A percentile compares a stretch with the other conserved stretches of the same genome.
phyloP scores from a whole-genome alignment of 129 eudicot species.

The Arctium minus region DNA sequence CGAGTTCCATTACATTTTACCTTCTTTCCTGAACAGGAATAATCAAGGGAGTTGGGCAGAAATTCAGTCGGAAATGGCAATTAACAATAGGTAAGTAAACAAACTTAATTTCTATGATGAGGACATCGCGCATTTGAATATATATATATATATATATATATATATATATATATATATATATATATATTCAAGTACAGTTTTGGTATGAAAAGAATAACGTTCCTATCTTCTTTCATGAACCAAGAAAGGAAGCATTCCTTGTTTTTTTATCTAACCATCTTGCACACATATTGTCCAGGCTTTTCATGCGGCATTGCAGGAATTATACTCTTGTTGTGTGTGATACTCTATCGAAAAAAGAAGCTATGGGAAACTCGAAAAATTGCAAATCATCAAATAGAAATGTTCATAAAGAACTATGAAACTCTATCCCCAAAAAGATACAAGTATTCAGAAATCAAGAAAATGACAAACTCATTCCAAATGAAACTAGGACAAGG shows the following conservation, averaged over 20 bases:
- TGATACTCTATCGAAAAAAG: neutral
- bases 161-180: too few relatives aligned
- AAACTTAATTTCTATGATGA: neutral
- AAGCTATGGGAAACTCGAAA: neutral
- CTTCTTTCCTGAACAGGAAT: neutral
- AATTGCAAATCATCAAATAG: neutral
- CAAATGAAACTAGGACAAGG: conserved; percentile 11
- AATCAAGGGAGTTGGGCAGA: neutral
- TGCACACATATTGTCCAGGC: neutral
- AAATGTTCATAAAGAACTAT: neutral
- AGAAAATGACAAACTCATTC: conserved; percentile 13
- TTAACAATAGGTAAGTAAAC: neutral
- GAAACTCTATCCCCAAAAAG: neutral
- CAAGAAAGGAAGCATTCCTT: neutral
- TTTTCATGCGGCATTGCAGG: neutral
- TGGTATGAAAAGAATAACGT: neutral
- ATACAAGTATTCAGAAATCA: conserved; percentile 5
- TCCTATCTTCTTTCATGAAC: neutral
- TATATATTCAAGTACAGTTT: too few relatives aligned
- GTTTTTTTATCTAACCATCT: neutral
- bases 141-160: too few relatives aligned
- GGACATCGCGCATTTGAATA: too few relatives aligned
- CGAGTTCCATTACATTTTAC: neutral
- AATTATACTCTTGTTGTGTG: neutral
- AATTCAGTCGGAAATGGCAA: neutral